Conservation (phyloP, 257 asterid genomes). For the Schizonepeta tenuifolia region DNA sequence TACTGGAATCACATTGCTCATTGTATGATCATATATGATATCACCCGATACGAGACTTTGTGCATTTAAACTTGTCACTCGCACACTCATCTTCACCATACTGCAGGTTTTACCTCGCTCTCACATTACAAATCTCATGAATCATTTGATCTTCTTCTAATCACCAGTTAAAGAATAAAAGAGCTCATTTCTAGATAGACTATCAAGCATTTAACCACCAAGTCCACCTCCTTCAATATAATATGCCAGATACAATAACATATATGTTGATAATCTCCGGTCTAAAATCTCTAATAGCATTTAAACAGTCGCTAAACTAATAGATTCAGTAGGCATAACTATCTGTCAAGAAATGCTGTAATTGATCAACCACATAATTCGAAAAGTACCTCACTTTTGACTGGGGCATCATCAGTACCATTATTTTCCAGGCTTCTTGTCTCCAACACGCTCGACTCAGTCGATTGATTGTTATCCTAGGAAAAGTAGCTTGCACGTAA, state of each 20-base stretch:
- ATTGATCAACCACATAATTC: conserved; percentile 17
- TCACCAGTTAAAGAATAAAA: neutral
- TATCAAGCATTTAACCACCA: conserved; percentile 16
- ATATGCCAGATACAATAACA: conserved; percentile 20
- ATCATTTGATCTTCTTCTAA: neutral
- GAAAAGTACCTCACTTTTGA: conserved; percentile 56
- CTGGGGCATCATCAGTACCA: conserved; percentile 42
- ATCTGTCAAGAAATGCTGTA: neutral
- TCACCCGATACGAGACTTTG: neutral
- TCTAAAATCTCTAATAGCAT: neutral
- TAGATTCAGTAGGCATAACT: neutral
- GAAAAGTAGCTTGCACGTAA: conserved; percentile 28
- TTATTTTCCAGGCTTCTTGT: conserved; percentile 40
- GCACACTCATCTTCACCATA: conserved; percentile 20
- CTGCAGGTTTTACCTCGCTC: conserved; percentile 20
- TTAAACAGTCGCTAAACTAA: neutral
- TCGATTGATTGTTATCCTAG: conserved; percentile 53
- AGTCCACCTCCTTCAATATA: conserved; percentile 26
- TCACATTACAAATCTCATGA: conserved; percentile 7
- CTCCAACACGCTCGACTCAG: conserved; percentile 40
- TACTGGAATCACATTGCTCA: conserved; percentile 18
- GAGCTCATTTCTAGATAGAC: neutral
- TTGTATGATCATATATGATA: conserved; percentile 15
- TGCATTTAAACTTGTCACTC: conserved; percentile 7
- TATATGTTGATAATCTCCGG: neutral